phyloP scores from a whole-genome alignment of 257 asterid genomes.

The Scutellaria baicalensis region DNA sequence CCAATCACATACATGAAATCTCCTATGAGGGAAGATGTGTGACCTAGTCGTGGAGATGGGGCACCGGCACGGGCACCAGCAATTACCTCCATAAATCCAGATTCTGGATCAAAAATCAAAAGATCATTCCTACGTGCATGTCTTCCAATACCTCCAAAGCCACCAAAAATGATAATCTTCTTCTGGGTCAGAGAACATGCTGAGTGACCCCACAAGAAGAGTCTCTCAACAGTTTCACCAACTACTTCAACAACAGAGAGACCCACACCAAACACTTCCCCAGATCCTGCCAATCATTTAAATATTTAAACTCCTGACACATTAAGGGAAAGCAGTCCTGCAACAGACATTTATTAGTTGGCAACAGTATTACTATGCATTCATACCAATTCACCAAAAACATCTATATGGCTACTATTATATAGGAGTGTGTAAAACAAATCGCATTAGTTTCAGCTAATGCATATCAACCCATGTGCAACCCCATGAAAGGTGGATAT shows the following conservation, averaged over 20 bases:
- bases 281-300: conserved; percentile 80
- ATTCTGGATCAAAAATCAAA: conserved; percentile 43
- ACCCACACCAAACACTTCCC: conserved; percentile 23
- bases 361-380: conserved; percentile 25
- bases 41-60: conserved; percentile 92
- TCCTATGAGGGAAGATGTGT: conserved; percentile 58
- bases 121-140: conserved; percentile 82
- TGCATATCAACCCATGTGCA: neutral
- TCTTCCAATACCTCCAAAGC: conserved; percentile 96
- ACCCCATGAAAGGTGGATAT: neutral
- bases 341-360: conserved; percentile 41
- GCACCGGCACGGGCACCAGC: conserved; percentile 37
- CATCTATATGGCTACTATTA: neutral
- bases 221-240: conserved; percentile 82
- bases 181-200: conserved; percentile 46
- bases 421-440: neutral
- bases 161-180: conserved; percentile 72
- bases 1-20: conserved; percentile 69
- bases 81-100: conserved; percentile 44
- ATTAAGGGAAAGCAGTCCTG: conserved; percentile 69
- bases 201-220: conserved; percentile 94
- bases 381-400: conserved; percentile 14
- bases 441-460: neutral
- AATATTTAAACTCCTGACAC: conserved; percentile 77
- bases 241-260: conserved; percentile 41